Evolutionary conservation across 805 yeast genomes (phyloP), one percentile per base, ranked within the genome.

Genomic region (Tetrapisispora phaffii): DNA sequence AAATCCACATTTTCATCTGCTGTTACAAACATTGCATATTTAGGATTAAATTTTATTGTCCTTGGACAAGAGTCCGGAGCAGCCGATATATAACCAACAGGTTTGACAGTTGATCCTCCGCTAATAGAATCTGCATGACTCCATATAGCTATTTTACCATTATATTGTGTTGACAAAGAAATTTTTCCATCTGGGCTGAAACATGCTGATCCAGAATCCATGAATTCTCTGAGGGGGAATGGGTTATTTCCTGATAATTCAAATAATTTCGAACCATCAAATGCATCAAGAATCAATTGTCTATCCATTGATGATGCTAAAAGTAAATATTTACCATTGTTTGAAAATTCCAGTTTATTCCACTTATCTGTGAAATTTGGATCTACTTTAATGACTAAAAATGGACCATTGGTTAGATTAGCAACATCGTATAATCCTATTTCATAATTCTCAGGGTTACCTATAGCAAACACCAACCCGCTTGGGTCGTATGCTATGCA

Each of bases 401-500:
- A 86, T 47, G 75, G 90, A 52, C 63, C 77, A 31, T 73, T 72
- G 29, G 79, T 81, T 55, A 76, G 76, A 41, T 71, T 71, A 44
- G 77, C 72, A 29, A 76, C 52, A 51, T 82, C 86, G 56, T 85
- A 85, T 28, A 89, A 62, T 2, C 77, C 72, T 6, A 80, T 68
- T 32, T 68, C 70, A 22, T 68, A 62, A 12, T 68, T 56, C 15
- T 60, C 64, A 21, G 70, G 69, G 22, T 72, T 68, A 4, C 74
- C 88, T 13, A 83, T 73, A 0, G 86, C 96, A 63, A 87, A 80
- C 0, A 89, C 83, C 8, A 80, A 66, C 1, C 96, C 96, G 33
- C 84, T 76, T 1, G 96, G 93, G 64, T 90, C 97, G 53, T 79
- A 76, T 0, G 93, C 84, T 12, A 82, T 69, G 23, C 78, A 63